Conservation (phyloP, 2,329 filamentous ascomycete species). For the Geoglossum cookeanum region DNA sequence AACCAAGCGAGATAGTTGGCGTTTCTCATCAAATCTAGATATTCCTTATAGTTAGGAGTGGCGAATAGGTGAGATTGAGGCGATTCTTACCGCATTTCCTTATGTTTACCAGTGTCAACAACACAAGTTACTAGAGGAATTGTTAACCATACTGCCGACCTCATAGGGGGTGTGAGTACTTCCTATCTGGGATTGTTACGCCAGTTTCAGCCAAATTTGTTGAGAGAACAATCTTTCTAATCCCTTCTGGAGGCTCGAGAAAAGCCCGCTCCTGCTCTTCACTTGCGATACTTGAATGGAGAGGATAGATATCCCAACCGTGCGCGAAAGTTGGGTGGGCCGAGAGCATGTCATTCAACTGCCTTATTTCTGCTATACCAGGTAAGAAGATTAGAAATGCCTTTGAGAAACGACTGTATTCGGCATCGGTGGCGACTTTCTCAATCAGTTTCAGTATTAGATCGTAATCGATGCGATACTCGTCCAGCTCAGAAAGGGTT, state of each 20-base stretch:
- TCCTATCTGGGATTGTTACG: slow-evolving; percentile 31
- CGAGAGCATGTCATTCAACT: slow-evolving; percentile 15
- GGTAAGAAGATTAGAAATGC: slow-evolving; percentile 32
- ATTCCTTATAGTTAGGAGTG: slow-evolving; percentile 5
- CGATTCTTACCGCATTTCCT: background rate
- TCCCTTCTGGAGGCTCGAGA: slow-evolving; percentile 19
- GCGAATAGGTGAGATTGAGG: background rate
- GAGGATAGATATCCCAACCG: slow-evolving; percentile 58
- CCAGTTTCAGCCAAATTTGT: slow-evolving; percentile 33
- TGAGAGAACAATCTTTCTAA: slow-evolving; percentile 29
- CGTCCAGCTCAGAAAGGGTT: slow-evolving; percentile 60
- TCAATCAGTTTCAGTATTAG: slow-evolving; percentile 64
- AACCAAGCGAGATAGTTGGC: slow-evolving; percentile 75
- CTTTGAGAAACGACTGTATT: slow-evolving; percentile 49
- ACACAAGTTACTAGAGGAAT: slow-evolving; percentile 15
- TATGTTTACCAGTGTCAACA: slow-evolving; percentile 26
- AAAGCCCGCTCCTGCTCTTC: slow-evolving; percentile 25
- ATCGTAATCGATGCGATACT: slow-evolving; percentile 81
- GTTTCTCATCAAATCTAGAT: slow-evolving; percentile 68
- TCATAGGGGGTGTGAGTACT: slow-evolving; percentile 16
- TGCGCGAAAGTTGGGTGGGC: slow-evolving; percentile 50
- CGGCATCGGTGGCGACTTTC: slow-evolving; percentile 49
- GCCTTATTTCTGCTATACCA: slow-evolving; percentile 23
- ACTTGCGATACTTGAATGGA: slow-evolving; percentile 28
- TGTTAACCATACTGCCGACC: background rate